A percentile compares a stretch with the other conserved stretches of the same genome.
Conservation (phyloP, 2,329 filamentous ascomycete genomes). For the Cercospora brassicicola region DNA sequence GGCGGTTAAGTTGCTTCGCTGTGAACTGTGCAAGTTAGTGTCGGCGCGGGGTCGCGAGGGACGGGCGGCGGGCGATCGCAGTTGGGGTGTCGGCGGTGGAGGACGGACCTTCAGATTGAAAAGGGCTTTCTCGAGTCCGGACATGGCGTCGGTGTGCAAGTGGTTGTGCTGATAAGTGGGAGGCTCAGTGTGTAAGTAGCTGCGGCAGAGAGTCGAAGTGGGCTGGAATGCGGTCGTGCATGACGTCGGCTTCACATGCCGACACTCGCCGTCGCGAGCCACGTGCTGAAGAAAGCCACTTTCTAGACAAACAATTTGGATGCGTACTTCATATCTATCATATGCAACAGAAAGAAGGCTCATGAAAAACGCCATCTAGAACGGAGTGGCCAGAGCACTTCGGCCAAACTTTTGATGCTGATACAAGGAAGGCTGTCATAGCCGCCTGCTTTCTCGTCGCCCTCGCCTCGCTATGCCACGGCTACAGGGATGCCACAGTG, state of each 20-base stretch:
- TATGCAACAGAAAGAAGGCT: constrained; percentile 6
- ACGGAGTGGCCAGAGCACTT: constrained; percentile 3
- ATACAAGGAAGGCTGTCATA: neutral
- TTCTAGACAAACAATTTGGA: neutral
- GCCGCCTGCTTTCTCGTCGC: constrained; percentile 8
- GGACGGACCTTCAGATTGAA: constrained; percentile 60
- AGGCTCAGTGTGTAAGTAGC: neutral
- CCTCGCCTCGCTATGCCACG: constrained; percentile 5
- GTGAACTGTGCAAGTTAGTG: constrained; percentile 52
- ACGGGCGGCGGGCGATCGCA: constrained; percentile 30
- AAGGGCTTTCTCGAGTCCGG: constrained; percentile 61
- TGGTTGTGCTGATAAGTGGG: neutral
- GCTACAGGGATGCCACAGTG: neutral
- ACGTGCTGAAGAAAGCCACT: neutral
- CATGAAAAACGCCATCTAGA: neutral
- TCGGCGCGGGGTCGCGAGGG: neutral
- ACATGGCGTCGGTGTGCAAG: constrained; percentile 47
- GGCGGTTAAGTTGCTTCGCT: constrained; percentile 62
- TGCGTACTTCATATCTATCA: constrained; percentile 4
- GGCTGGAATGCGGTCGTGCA: constrained; percentile 9
- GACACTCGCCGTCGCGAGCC: constrained; percentile 1
- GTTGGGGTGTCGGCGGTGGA: neutral
- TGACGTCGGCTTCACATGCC: constrained; percentile 16
- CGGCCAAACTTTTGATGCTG: constrained; percentile 12
- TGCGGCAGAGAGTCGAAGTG: constrained; percentile 11